phyloP scores from a whole-genome alignment of 805 yeast genomes.

The Starmerella vaccinii region DNA sequence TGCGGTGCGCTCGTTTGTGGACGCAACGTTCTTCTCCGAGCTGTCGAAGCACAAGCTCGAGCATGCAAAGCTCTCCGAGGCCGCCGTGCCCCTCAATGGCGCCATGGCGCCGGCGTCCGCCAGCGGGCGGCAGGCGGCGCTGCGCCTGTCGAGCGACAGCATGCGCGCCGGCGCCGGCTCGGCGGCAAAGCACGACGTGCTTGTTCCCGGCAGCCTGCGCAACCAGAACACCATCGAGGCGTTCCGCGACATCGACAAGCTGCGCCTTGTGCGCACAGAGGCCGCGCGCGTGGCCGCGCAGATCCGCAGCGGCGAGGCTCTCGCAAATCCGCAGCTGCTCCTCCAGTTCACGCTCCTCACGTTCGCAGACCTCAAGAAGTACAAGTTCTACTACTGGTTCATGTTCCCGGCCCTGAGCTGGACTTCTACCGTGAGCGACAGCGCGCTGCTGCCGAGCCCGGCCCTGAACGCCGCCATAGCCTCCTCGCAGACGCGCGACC shows the following conservation, averaged over 20 bases:
- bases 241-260: conserved; percentile 62
- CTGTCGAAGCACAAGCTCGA: conserved; percentile 66
- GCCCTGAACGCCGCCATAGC: conserved; percentile 8
- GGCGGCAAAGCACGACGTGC: conserved; percentile 22
- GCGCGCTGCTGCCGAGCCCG: background rate
- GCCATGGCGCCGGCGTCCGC: conserved; percentile 23
- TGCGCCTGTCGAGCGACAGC: conserved; percentile 25
- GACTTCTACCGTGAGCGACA: conserved; percentile 26
- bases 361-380: conserved; percentile 83
- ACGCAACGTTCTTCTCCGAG: conserved; percentile 74
- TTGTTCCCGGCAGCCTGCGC: conserved; percentile 35
- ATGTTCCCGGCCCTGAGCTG: conserved; percentile 55
- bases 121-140: conserved; percentile 31
- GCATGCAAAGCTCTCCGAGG: conserved; percentile 52
- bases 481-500: background rate
- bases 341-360: conserved; percentile 45
- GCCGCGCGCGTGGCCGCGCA: conserved; percentile 28
- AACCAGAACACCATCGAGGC: conserved; percentile 82
- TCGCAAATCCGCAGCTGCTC: conserved; percentile 36
- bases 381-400: conserved; percentile 82
- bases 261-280: conserved; percentile 39
- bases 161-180: conserved; percentile 27
- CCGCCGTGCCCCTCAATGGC: conserved; percentile 38
- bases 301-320: conserved; percentile 32
- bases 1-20: conserved; percentile 62